Evolutionary conservation across 306 rosid genomes (phyloP).

Genomic region (Cajanus cajan): DNA sequence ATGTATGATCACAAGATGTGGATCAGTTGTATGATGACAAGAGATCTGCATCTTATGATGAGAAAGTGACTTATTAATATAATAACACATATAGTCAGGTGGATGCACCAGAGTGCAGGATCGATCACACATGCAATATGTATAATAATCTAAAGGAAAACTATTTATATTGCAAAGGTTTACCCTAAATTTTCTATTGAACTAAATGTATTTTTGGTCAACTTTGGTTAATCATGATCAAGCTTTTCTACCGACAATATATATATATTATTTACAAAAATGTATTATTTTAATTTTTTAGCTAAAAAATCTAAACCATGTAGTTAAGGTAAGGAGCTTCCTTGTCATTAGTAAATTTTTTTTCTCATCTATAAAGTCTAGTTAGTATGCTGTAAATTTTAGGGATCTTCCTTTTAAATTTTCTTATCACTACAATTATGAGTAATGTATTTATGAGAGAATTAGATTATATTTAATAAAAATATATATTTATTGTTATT

Average conservation of each 20-base stretch:
- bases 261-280: neutral
- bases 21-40: neutral
- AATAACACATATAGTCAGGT: neutral
- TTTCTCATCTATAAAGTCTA: no score
- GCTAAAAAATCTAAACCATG: neutral
- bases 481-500: no score
- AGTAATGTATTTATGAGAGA: no score
- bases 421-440: no score
- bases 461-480: no score
- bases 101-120: neutral
- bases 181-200: neutral
- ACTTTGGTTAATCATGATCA: neutral
- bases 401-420: no score
- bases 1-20: slow-evolving; percentile 6
- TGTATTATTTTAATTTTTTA: neutral
- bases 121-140: neutral
- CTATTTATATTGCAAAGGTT: neutral
- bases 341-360: no score
- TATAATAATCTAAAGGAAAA: neutral
- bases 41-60: slow-evolving; percentile 8
- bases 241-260: neutral
- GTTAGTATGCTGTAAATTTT: no score
- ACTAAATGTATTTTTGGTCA: neutral
- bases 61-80: neutral
- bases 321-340: no score